Conservation (phyloP, 2,329 filamentous ascomycete genomes). For the Fragosphaeria purpurea region DNA sequence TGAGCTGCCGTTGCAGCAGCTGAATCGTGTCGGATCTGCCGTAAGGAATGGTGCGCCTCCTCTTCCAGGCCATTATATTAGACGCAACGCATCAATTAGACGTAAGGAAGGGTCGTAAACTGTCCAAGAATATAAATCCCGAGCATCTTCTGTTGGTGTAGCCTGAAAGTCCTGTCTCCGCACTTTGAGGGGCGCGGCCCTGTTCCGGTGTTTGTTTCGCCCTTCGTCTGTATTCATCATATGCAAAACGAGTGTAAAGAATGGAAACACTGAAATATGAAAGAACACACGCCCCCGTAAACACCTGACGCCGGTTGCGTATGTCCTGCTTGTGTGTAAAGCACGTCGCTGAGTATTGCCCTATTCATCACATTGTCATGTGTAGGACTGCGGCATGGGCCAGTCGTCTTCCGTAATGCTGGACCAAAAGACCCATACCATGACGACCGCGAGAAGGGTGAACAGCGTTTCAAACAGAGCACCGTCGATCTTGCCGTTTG, state of each 20-base stretch:
- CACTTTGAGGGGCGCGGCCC: no score
- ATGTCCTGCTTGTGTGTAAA: background rate
- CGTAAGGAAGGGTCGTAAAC: no score
- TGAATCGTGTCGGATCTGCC: no score
- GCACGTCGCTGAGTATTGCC: background rate
- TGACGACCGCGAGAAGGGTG: constrained; percentile 71
- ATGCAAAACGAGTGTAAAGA: constrained; percentile 7
- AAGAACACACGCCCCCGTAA: background rate
- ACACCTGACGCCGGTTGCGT: constrained; percentile 5
- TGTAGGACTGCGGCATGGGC: constrained; percentile 48
- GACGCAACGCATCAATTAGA: no score
- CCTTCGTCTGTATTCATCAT: background rate
- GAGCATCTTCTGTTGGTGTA: no score
- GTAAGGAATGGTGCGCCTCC: no score
- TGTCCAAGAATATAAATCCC: no score
- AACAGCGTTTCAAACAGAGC: constrained; percentile 89
- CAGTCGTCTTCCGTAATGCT: constrained; percentile 99
- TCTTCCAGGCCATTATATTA: no score
- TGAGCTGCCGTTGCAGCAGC: no score
- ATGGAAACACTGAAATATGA: constrained; percentile 1
- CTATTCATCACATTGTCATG: background rate
- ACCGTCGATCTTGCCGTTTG: constrained; percentile 79
- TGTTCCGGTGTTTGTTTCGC: no score
- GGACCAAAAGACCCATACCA: constrained; percentile 93
- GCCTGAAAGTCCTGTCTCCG: no score